These are phyloP conservation scores for Floccularia luteovirens DNA, from an alignment of 768 basidiomycete species.

Conservation along the genomic window DNA sequence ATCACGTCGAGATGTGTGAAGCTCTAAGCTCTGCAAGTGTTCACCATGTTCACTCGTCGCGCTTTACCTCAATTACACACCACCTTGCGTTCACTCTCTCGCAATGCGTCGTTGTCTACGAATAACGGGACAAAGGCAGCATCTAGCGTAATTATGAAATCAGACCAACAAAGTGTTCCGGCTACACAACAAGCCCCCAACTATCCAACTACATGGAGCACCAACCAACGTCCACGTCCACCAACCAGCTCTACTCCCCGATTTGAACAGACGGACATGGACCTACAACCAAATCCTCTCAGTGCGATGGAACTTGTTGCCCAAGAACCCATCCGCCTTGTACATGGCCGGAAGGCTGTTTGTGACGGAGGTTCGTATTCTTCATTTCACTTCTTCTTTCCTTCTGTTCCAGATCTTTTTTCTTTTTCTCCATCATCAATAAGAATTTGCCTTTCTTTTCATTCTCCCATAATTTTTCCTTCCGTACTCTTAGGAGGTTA, in stretches of 20 bases:
- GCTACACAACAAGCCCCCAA: conserved; percentile 75
- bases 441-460: no score
- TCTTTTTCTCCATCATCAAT: conserved; percentile 7
- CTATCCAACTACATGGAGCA: conserved; percentile 76
- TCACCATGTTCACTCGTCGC: conserved; percentile 33
- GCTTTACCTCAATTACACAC: conserved; percentile 22
- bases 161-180: conserved; percentile 16
- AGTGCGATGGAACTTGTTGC: conserved; percentile 89
- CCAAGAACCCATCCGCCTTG: conserved; percentile 78
- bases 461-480: no score
- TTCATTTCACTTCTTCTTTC: neutral
- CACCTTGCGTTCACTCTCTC: conserved; percentile 17
- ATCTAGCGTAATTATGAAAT: conserved; percentile 11
- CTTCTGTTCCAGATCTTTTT: neutral
- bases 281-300: conserved; percentile 81
- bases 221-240: conserved; percentile 69
- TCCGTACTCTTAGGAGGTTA: no score
- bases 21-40: neutral
- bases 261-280: conserved; percentile 88
- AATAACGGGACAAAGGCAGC: conserved; percentile 19
- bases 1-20: neutral
- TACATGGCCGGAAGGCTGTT: conserved; percentile 76
- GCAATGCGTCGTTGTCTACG: conserved; percentile 20
- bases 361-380: conserved; percentile 87
- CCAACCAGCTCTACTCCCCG: conserved; percentile 56